Percentiles rank a stretch among this genome's conserved stretches.
Conservation (phyloP, 2,329 filamentous ascomycete species). For the Xylaria sp. region DNA sequence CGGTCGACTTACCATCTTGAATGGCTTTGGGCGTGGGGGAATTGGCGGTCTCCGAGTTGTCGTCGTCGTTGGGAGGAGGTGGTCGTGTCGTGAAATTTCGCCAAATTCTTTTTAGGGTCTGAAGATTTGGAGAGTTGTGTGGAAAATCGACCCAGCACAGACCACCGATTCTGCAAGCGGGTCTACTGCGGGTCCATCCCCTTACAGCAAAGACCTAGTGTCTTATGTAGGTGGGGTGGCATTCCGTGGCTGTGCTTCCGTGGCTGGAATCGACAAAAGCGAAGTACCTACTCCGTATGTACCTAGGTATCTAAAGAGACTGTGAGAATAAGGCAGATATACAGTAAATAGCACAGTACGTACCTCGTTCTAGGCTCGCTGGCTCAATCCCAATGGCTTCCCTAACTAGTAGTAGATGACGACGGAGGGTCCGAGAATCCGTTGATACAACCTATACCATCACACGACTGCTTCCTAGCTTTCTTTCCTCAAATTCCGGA, state of each 20-base stretch:
- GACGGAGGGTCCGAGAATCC: conserved; percentile 17
- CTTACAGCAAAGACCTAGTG: neutral
- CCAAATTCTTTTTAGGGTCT: conserved; percentile 47
- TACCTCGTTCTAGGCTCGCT: conserved; percentile 5
- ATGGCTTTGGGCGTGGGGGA: conserved; percentile 46
- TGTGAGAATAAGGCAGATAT: neutral
- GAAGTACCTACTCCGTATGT: too few species aligned
- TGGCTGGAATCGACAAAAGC: conserved; percentile 6
- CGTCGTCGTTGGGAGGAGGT: conserved; percentile 41
- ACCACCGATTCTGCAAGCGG: conserved; percentile 28
- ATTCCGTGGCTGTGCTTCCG: conserved; percentile 4
- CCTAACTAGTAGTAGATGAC: conserved; percentile 1
- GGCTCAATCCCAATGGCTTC: neutral
- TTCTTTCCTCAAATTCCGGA: neutral
- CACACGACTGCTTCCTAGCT: conserved; percentile 1
- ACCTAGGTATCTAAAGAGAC: neutral
- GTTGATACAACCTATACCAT: conserved; percentile 5
- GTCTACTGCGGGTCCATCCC: conserved; percentile 15
- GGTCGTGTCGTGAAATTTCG: conserved; percentile 50
- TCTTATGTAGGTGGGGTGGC: neutral
- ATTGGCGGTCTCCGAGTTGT: conserved; percentile 45
- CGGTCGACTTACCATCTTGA: conserved; percentile 61
- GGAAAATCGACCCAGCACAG: conserved; percentile 34
- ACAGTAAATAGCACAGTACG: conserved; percentile 4
- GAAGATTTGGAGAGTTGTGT: conserved; percentile 46